Conservation (phyloP, 208 protist genomes). For the Naegleria lovaniensis region DNA sequence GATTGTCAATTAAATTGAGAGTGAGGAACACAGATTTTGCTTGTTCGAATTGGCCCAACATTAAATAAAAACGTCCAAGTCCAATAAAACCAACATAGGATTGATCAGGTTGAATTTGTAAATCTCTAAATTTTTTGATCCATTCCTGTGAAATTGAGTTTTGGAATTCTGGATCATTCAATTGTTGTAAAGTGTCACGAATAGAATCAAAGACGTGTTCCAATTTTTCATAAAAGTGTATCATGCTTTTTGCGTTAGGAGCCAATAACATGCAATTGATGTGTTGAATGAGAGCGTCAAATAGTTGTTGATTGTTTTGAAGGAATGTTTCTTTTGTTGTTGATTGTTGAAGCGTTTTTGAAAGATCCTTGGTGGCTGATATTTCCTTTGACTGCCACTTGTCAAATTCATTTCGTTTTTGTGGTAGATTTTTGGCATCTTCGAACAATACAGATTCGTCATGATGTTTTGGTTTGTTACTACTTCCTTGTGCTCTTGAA, state of each 20-base stretch:
- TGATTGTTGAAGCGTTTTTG: neutral
- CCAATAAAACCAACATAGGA: neutral
- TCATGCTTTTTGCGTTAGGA: neutral
- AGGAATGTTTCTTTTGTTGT: neutral
- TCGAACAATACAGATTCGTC: neutral
- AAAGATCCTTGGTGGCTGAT: neutral
- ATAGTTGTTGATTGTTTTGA: neutral
- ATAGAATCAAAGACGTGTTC: neutral
- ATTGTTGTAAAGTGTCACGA: too few species aligned
- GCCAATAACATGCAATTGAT: neutral
- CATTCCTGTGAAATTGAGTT: too few species aligned
- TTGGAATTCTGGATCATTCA: too few species aligned
- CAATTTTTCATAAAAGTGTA: neutral
- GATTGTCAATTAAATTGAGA: constrained; percentile 4
- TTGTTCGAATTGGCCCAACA: neutral
- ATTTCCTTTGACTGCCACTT: neutral
- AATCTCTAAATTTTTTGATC: too few species aligned
- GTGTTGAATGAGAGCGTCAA: neutral
- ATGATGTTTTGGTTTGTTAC: neutral
- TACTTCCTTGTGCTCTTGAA: neutral
- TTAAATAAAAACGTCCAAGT: neutral
- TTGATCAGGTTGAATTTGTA: neutral
- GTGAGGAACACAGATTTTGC: neutral
- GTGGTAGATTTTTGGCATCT: neutral
- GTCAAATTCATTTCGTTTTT: neutral